phyloP scores from a whole-genome alignment of 805 yeast genomes.

The Cyberlindnera americana region DNA sequence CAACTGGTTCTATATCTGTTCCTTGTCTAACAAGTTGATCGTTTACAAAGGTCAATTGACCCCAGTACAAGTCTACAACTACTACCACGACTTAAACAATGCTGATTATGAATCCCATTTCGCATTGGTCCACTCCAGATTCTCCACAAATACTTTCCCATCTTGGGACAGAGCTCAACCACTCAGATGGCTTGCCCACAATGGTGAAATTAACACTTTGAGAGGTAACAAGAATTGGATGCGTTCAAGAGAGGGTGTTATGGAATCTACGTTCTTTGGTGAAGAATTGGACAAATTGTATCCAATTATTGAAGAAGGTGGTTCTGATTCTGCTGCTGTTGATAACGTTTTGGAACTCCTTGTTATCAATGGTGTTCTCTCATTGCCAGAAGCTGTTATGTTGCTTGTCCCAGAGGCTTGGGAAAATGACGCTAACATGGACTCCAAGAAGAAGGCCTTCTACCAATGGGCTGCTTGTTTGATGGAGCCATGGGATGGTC shows the following conservation, averaged over 20 bases:
- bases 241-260: constrained; percentile 97
- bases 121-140: constrained; percentile 94
- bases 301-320: constrained; percentile 97
- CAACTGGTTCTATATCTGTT: constrained; percentile 97
- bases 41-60: constrained; percentile 98
- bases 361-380: constrained; percentile 85
- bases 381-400: constrained; percentile 97
- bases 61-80: constrained; percentile 92
- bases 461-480: constrained; percentile 99
- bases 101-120: constrained; percentile 93
- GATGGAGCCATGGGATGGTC: constrained; percentile 99
- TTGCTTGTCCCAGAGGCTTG: constrained; percentile 96
- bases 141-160: constrained; percentile 97
- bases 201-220: constrained; percentile 96
- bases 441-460: constrained; percentile 88
- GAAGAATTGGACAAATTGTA: constrained; percentile 87
- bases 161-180: constrained; percentile 99
- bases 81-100: constrained; percentile 88
- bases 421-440: constrained; percentile 86
- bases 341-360: constrained; percentile 92
- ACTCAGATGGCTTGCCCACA: constrained; percentile 94
- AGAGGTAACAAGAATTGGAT: constrained; percentile 99
- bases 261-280: constrained; percentile 83
- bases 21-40: constrained; percentile 81
- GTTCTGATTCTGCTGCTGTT: constrained; percentile 96